These are phyloP conservation scores for Fusarium sp. DNA, from an alignment of 2,329 filamentous ascomycete species.

Conservation along the genomic window DNA sequence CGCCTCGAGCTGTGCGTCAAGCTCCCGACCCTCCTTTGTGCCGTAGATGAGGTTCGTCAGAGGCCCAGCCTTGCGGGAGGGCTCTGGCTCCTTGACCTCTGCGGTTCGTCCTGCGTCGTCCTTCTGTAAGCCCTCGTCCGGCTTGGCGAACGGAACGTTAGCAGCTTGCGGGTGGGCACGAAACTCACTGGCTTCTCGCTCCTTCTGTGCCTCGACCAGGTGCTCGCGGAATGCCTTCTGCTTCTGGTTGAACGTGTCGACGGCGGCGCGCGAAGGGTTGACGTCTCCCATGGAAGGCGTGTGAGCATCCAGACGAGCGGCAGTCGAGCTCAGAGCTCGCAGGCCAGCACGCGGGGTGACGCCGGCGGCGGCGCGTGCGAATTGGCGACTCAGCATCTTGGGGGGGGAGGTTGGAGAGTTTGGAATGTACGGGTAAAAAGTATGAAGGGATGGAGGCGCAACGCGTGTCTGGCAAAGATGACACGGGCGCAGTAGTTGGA, in stretches of 20 bases:
- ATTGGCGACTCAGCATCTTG: conserved; percentile 60
- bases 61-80: conserved; percentile 72
- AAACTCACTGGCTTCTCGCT: conserved; percentile 83
- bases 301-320: conserved; percentile 50
- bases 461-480: conserved; percentile 31
- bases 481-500: conserved; percentile 24
- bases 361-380: conserved; percentile 54
- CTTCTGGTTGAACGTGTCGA: conserved; percentile 78
- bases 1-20: conserved; percentile 94
- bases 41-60: conserved; percentile 93
- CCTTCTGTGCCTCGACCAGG: conserved; percentile 77
- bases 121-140: conserved; percentile 51
- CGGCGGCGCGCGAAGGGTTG: conserved; percentile 67
- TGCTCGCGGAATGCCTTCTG: conserved; percentile 88
- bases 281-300: conserved; percentile 88
- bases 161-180: conserved; percentile 51
- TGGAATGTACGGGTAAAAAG: conserved; percentile 28
- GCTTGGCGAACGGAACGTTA: conserved; percentile 55
- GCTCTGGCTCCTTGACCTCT: conserved; percentile 63
- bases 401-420: conserved; percentile 42
- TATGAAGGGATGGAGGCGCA: conserved; percentile 20
- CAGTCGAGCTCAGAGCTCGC: conserved; percentile 66
- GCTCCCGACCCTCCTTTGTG: conserved; percentile 90
- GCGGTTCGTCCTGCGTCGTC: conserved; percentile 54
- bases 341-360: conserved; percentile 57